Percentiles rank a stretch among this genome's conserved stretches.
These are phyloP conservation scores for Nyssa sinensis DNA, from an alignment of 148 eudicot species.

Conservation along the genomic window DNA sequence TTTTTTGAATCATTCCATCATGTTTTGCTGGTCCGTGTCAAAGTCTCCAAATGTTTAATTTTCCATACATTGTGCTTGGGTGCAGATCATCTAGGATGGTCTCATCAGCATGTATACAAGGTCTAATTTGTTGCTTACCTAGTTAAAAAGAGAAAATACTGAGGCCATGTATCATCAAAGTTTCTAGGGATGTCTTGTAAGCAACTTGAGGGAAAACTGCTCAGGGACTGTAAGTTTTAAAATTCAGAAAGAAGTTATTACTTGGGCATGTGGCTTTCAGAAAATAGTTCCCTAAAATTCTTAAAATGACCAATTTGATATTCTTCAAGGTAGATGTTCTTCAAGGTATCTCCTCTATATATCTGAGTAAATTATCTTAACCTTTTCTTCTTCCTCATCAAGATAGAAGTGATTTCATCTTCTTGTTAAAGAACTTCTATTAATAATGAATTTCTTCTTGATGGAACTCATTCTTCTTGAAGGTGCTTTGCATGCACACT, in stretches of 20 bases:
- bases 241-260: not conserved
- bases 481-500: not conserved
- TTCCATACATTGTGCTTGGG: not conserved
- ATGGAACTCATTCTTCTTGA: not conserved
- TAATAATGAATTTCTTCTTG: not conserved
- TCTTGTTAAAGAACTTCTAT: not conserved
- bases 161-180: not conserved
- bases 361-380: not conserved
- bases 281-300: not conserved
- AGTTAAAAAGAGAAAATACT: not conserved
- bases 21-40: not conserved
- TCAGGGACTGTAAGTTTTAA: not conserved
- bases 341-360: not conserved
- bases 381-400: not conserved
- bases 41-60: constrained; percentile 1
- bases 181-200: not conserved
- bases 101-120: not conserved
- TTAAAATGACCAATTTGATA: not conserved
- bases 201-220: not conserved
- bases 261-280: not conserved
- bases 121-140: not conserved
- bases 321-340: not conserved
- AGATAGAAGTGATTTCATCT: not conserved
- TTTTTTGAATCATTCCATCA: not conserved
- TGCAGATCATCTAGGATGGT: not conserved